Evolutionary conservation across 148 eudicot species (phyloP).

Genomic region (Beta vulgaris): DNA sequence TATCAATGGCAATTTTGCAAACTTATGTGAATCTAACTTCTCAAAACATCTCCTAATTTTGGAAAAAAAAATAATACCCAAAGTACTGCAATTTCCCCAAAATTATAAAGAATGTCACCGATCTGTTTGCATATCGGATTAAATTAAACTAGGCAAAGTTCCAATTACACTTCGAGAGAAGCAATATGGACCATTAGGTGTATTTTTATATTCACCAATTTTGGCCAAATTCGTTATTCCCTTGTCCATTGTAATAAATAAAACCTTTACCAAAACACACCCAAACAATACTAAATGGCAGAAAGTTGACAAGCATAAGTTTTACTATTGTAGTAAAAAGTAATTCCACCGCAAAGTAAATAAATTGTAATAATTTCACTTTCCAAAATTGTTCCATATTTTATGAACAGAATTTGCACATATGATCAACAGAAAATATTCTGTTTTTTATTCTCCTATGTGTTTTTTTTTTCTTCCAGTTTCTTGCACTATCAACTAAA

Average conservation of each 20-base stretch:
- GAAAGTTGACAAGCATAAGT: neutral
- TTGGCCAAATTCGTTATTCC: neutral
- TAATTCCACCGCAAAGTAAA: neutral
- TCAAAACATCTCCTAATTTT: too few relatives aligned
- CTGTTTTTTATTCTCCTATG: conserved; percentile 20
- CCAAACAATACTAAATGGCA: conserved; percentile 5
- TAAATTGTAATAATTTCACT: conserved; percentile 9
- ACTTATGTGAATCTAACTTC: too few relatives aligned
- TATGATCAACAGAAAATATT: neutral
- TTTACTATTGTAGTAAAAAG: neutral
- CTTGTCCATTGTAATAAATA: neutral
- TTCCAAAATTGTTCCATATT: conserved; percentile 27
- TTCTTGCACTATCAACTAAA: neutral
- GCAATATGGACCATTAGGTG: too few relatives aligned
- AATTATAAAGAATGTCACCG: too few relatives aligned
- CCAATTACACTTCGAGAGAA: too few relatives aligned
- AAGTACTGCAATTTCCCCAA: too few relatives aligned
- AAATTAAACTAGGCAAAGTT: too few relatives aligned
- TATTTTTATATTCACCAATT: neutral
- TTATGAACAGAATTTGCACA: conserved; percentile 25
- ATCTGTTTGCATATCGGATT: too few relatives aligned
- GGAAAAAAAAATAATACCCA: too few relatives aligned
- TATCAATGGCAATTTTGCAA: too few relatives aligned
- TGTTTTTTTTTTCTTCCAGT: neutral
- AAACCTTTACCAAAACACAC: conserved; percentile 4